Conservation (phyloP, 805 yeast genomes). For the Starmerella floricola region DNA sequence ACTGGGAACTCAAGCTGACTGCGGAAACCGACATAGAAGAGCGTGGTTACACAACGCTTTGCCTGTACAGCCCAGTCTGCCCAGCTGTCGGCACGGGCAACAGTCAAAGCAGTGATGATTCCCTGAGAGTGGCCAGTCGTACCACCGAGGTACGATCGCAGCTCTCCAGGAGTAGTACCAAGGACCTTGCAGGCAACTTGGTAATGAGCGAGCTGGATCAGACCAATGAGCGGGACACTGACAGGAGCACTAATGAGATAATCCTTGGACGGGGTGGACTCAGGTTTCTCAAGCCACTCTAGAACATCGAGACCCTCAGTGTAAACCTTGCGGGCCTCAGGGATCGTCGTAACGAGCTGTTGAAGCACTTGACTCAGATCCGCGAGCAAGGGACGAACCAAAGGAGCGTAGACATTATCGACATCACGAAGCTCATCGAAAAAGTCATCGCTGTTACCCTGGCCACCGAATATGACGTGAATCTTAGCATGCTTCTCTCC, state of each 20-base stretch:
- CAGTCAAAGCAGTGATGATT: slow-evolving; percentile 81
- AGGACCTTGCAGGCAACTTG: slow-evolving; percentile 74
- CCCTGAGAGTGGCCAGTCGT: slow-evolving; percentile 39
- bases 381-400: slow-evolving; percentile 58
- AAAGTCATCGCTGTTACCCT: slow-evolving; percentile 96
- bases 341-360: slow-evolving; percentile 53
- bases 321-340: slow-evolving; percentile 73
- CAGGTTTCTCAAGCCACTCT: slow-evolving; percentile 76
- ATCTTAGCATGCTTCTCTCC: slow-evolving; percentile 46
- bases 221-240: slow-evolving; percentile 93
- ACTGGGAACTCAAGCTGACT: slow-evolving; percentile 83
- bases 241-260: slow-evolving; percentile 84
- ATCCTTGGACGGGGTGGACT: slow-evolving; percentile 78
- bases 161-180: slow-evolving; percentile 82
- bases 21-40: slow-evolving; percentile 89
- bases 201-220: slow-evolving; percentile 87
- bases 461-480: slow-evolving; percentile 93
- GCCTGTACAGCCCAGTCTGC: slow-evolving; percentile 61
- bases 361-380: slow-evolving; percentile 59
- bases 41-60: slow-evolving; percentile 64
- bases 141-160: slow-evolving; percentile 46
- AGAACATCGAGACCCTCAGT: slow-evolving; percentile 87
- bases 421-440: slow-evolving; percentile 89
- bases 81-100: slow-evolving; percentile 76
- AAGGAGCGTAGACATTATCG: slow-evolving; percentile 61